Percentiles rank a stretch among this genome's conserved stretches.
Conservation (phyloP, 1,284 basidiomycete species). For the Trichosporon ovoides region DNA sequence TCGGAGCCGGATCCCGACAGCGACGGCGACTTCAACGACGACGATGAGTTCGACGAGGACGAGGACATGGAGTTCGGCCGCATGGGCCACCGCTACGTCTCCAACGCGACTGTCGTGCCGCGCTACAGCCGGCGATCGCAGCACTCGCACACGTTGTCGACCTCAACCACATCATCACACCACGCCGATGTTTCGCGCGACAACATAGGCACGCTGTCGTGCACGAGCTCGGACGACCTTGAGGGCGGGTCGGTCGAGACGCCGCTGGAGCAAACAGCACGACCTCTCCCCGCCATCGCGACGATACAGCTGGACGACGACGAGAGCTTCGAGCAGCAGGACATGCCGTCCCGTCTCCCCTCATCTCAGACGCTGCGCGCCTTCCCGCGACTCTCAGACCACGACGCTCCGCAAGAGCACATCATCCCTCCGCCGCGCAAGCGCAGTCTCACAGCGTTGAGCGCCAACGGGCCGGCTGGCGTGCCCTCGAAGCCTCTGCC, state of each 20-base stretch:
- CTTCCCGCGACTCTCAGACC: background rate
- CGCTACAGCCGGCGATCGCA: background rate
- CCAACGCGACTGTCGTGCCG: background rate
- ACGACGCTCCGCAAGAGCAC: background rate
- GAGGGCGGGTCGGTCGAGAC: background rate
- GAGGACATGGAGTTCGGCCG: slow-evolving; percentile 15
- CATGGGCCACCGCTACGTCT: slow-evolving; percentile 5
- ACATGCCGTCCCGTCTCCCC: background rate
- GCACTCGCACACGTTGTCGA: background rate
- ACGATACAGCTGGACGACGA: background rate
- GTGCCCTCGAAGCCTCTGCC: background rate
- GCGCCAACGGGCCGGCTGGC: background rate
- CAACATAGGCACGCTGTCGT: background rate
- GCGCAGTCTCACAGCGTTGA: background rate
- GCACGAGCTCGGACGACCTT: background rate
- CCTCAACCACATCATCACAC: background rate
- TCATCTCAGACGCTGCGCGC: background rate
- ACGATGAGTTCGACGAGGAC: slow-evolving; percentile 11
- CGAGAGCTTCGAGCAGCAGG: background rate
- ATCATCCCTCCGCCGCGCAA: background rate
- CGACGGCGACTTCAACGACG: slow-evolving; percentile 9
- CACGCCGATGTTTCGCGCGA: background rate
- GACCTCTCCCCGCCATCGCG: background rate
- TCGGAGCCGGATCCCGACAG: slow-evolving; percentile 56
- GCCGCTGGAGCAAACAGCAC: background rate